These are phyloP conservation scores for Chaetoceros tenuissimus DNA, from an alignment of 108 stramenopile species.

Conservation along the genomic window DNA sequence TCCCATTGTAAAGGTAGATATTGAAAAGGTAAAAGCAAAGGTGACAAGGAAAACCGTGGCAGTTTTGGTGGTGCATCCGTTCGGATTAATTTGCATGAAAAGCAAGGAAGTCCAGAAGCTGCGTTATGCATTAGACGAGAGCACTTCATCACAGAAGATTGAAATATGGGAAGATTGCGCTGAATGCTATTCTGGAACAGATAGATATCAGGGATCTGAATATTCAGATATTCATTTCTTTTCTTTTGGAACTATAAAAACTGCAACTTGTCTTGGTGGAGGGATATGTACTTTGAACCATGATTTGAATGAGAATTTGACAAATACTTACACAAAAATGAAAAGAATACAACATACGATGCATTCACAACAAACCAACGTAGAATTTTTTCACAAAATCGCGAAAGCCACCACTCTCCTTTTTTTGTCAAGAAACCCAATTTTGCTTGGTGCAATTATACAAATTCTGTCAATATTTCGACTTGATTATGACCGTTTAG, in stretches of 20 bases:
- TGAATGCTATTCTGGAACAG: slow-evolving; percentile 62
- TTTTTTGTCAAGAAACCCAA: slow-evolving; percentile 32
- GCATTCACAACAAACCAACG: slow-evolving; percentile 34
- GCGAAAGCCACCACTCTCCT: slow-evolving; percentile 33
- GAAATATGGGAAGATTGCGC: slow-evolving; percentile 82
- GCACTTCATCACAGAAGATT: slow-evolving; percentile 8
- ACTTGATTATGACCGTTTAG: slow-evolving; percentile 44
- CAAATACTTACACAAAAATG: slow-evolving; percentile 24
- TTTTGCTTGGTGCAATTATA: slow-evolving; percentile 30
- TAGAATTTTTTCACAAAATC: slow-evolving; percentile 33
- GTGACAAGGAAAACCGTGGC: slow-evolving; percentile 60
- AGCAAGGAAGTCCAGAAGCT: slow-evolving; percentile 22
- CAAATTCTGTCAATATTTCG: slow-evolving; percentile 18
- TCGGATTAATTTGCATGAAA: slow-evolving; percentile 39
- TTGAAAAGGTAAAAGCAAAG: slow-evolving; percentile 27
- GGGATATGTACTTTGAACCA: slow-evolving; percentile 31
- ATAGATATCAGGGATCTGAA: slow-evolving; percentile 20
- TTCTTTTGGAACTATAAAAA: slow-evolving; percentile 85
- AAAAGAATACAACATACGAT: slow-evolving; percentile 44
- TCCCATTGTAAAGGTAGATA: slow-evolving; percentile 23
- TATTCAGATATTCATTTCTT: slow-evolving; percentile 51
- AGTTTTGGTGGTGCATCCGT: slow-evolving; percentile 76
- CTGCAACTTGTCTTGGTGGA: slow-evolving; percentile 74
- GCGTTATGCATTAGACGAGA: slow-evolving; percentile 28
- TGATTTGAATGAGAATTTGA: neutral